phyloP scores from a whole-genome alignment of 352 stramenopile species.

The Globisporangium solare region DNA sequence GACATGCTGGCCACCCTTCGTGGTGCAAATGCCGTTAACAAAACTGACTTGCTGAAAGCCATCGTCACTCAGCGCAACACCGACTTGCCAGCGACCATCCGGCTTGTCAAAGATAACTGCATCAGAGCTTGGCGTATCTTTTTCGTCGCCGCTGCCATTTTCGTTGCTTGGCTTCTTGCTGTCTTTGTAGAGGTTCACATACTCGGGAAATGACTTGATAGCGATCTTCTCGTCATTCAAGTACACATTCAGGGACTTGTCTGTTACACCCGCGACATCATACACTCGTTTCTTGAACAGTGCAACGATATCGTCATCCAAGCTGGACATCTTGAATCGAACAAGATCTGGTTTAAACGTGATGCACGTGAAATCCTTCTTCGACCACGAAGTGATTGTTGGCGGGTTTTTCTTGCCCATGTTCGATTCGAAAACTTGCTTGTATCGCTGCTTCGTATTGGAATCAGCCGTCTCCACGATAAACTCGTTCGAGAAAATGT shows the following conservation, averaged over 20 bases:
- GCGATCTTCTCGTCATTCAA: conserved; percentile 93
- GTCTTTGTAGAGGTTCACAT: conserved; percentile 88
- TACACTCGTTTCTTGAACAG: conserved; percentile 97
- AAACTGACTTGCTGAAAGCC: conserved; percentile 96
- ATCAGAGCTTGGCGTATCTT: conserved; percentile 20
- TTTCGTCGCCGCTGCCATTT: conserved; percentile 12
- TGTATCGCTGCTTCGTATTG: conserved; percentile 91
- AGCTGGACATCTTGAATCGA: conserved; percentile 88
- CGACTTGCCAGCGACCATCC: conserved; percentile 94
- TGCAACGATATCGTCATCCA: conserved; percentile 93
- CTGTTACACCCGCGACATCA: conserved; percentile 94
- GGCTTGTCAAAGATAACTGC: conserved; percentile 90
- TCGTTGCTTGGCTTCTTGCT: conserved; percentile 18
- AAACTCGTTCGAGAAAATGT: conserved; percentile 99
- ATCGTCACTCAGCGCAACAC: conserved; percentile 89
- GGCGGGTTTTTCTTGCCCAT: conserved; percentile 91
- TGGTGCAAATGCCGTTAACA: conserved; percentile 97
- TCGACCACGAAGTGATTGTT: conserved; percentile 77
- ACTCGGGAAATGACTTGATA: conserved; percentile 93
- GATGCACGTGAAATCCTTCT: conserved; percentile 94
- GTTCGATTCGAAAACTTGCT: conserved; percentile 89
- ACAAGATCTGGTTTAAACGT: conserved; percentile 95
- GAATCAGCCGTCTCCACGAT: conserved; percentile 97
- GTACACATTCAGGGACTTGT: conserved; percentile 90
- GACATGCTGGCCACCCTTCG: conserved; percentile 95